Evolutionary conservation across 2,329 filamentous ascomycete genomes (phyloP), one percentile per base, ranked within the genome.

Genomic region (Juglanconis juglandina): DNA sequence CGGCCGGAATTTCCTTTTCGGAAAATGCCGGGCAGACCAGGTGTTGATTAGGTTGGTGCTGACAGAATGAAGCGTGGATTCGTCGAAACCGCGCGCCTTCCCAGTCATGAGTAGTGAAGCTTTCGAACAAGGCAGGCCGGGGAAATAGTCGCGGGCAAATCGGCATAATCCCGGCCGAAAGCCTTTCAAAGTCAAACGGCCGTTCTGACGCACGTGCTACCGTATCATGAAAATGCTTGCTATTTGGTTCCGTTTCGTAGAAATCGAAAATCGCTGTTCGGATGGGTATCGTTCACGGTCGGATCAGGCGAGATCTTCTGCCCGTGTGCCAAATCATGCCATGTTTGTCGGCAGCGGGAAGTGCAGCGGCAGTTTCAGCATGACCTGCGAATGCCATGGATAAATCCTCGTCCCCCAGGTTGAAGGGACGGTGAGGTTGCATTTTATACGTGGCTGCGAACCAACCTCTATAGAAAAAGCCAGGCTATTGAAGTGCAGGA

Each of bases 101-200:
- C 24, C 24, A 24, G 24, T 24, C 24, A 24, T 24, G 24, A 39
- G 37, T 39, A 39, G 37, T 39, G 37, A 4, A 42, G 39, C 39
- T 13, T 10, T 42, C 39, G 7, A 42, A 7, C n/a, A 24, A 11
- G 32, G 4, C 13, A 47, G 37, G 53, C 17, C 53, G 53, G 53
- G 44, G 8, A 49, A 56, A 56, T 56, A 48, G 42, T 56, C 53
- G 53, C 53, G 35, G 34, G 44, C 14, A 37, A 34, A 39, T 56
- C 53, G 53, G 53, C 53, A 32, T 41, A 56, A 48, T 14, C 44
- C 53, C 53, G 53, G 53, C n/a, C 53, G 32, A 10, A 30, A 56
- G 44, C 17, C 34, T 39, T 17, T 35, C n/a, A 17, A 30, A 37
- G 47, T 42, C 24, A 35, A 46, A 41, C n/a, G 34, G 34, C 55